Percentiles rank a stretch among this genome's conserved stretches.
Conservation (phyloP, 495 filamentous ascomycete species). For the Amorphotheca resinae region DNA sequence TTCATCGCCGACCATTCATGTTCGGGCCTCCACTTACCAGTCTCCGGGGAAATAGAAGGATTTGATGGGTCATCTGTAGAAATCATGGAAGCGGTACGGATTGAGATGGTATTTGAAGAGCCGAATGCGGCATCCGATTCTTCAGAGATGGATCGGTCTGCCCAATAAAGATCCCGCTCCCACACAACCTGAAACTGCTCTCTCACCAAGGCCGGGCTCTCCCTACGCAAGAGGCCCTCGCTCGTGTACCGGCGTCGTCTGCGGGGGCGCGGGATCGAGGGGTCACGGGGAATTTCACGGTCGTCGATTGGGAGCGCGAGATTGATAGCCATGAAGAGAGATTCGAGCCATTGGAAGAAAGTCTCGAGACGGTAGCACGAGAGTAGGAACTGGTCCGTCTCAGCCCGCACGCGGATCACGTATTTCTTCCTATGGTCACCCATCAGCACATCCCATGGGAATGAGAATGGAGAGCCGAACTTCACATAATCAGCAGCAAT, state of each 20-base stretch:
- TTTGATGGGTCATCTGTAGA: slow-evolving; percentile 1
- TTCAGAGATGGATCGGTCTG: neutral
- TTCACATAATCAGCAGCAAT: slow-evolving; percentile 51
- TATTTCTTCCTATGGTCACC: slow-evolving; percentile 32
- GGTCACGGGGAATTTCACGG: slow-evolving; percentile 16
- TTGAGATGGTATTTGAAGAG: slow-evolving; percentile 6
- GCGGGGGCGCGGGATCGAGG: slow-evolving; percentile 13
- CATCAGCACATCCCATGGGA: slow-evolving; percentile 18
- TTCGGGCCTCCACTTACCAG: slow-evolving; percentile 37
- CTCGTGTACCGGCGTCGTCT: no score
- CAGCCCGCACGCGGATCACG: slow-evolving; percentile 48
- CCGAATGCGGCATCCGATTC: neutral
- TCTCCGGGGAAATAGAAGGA: slow-evolving; percentile 14
- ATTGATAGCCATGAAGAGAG: slow-evolving; percentile 39
- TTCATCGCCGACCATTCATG: slow-evolving; percentile 34
- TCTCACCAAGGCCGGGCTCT: slow-evolving; percentile 4
- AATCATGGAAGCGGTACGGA: slow-evolving; percentile 7
- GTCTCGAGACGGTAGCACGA: slow-evolving; percentile 38
- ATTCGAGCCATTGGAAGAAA: slow-evolving; percentile 44
- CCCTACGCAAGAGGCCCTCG: no score
- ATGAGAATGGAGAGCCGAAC: slow-evolving; percentile 22
- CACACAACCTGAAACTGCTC: slow-evolving; percentile 23
- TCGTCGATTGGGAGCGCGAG: slow-evolving; percentile 41
- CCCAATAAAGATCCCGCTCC: slow-evolving; percentile 15
- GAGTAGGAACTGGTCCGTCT: slow-evolving; percentile 53